phyloP scores from a whole-genome alignment of 2,329 filamentous ascomycete genomes.

The Cercospora berteroae region DNA sequence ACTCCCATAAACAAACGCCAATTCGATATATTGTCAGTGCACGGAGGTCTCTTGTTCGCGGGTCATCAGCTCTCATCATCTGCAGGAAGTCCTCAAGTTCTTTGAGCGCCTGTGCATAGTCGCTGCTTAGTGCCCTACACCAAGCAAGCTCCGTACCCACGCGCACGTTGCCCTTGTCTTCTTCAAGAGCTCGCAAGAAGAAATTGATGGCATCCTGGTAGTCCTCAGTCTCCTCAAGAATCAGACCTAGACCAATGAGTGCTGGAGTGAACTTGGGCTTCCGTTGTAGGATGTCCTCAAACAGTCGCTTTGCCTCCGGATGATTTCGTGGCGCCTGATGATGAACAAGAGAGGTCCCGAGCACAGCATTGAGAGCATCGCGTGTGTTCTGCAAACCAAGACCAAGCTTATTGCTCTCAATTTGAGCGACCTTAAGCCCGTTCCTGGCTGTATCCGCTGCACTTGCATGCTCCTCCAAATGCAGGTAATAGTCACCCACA shows the following conservation, averaged over 20 bases:
- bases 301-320: slow-evolving; percentile 79
- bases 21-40: slow-evolving; percentile 84
- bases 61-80: slow-evolving; percentile 61
- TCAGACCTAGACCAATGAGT: slow-evolving; percentile 83
- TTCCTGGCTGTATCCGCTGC: slow-evolving; percentile 77
- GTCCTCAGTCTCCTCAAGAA: slow-evolving; percentile 90
- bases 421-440: slow-evolving; percentile 61
- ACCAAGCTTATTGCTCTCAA: slow-evolving; percentile 65
- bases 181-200: slow-evolving; percentile 69
- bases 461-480: slow-evolving; percentile 79
- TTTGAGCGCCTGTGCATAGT: slow-evolving; percentile 64
- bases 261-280: slow-evolving; percentile 76
- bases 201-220: slow-evolving; percentile 80
- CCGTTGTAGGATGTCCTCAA: slow-evolving; percentile 74
- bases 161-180: slow-evolving; percentile 71
- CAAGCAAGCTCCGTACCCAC: slow-evolving; percentile 86
- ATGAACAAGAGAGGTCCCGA: slow-evolving; percentile 85
- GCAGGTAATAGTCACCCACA: slow-evolving; percentile 77
- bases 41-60: slow-evolving; percentile 66
- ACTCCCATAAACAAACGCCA: slow-evolving; percentile 81
- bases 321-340: slow-evolving; percentile 90
- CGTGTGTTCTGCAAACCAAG: slow-evolving; percentile 65
- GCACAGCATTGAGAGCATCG: slow-evolving; percentile 71
- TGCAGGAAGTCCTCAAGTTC: slow-evolving; percentile 70
- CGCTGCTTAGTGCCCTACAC: slow-evolving; percentile 81